phyloP scores from a whole-genome alignment of 441 rosid species.

The Rhodomyrtus psidioides region DNA sequence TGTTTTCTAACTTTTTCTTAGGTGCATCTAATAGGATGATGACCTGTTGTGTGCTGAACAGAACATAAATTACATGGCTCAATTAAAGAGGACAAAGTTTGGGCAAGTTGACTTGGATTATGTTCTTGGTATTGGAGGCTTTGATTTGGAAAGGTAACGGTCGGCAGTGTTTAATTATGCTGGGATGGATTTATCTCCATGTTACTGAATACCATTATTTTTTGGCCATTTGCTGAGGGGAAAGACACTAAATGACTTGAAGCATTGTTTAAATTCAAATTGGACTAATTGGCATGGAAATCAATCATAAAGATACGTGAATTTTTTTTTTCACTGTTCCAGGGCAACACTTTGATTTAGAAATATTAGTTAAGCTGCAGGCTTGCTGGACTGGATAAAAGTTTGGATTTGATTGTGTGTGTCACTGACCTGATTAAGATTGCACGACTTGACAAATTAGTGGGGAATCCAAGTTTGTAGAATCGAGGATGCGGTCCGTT shows the following conservation, averaged over 20 bases:
- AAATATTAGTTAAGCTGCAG: neutral
- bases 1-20: neutral
- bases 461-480: neutral
- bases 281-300: neutral
- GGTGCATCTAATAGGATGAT: slow-evolving; percentile 1
- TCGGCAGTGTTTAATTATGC: neutral
- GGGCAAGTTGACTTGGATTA: slow-evolving; percentile 94
- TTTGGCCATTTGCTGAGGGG: neutral
- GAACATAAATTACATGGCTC: slow-evolving; percentile 78
- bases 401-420: neutral
- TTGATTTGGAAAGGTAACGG: slow-evolving; percentile 83
- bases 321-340: neutral
- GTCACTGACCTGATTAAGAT: neutral
- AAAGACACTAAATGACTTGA: neutral
- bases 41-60: slow-evolving; percentile 20
- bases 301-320: neutral
- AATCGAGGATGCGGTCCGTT: neutral
- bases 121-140: slow-evolving; percentile 98
- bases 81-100: slow-evolving; percentile 58
- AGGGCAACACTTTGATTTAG: neutral
- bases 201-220: neutral
- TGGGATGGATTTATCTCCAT: neutral
- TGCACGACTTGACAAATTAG: neutral
- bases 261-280: neutral
- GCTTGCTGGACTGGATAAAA: neutral